Evolutionary conservation across 2,329 filamentous ascomycete species (phyloP).

Genomic region (Raffaelea ambrosiae): DNA sequence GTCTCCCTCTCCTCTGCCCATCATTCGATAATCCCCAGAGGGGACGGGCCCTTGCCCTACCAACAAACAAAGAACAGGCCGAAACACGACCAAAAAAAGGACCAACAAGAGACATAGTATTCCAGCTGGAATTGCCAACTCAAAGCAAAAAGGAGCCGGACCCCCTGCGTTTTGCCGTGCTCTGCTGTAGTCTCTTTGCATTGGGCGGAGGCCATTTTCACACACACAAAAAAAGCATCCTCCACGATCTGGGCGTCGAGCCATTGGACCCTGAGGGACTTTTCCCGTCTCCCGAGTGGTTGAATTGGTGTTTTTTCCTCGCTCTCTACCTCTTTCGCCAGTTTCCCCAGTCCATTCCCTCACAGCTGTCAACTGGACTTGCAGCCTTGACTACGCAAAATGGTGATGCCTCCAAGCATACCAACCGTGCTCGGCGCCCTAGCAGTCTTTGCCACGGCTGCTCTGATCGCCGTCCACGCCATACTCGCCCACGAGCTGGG

Average conservation of each 20-base stretch:
- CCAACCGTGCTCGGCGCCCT: conserved; percentile 26
- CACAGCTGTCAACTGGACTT: neutral
- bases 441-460: conserved; percentile 29
- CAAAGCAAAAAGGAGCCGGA: no score
- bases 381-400: conserved; percentile 11
- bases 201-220: no score
- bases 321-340: neutral
- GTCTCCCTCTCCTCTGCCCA: neutral
- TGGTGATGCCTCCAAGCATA: conserved; percentile 25
- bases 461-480: conserved; percentile 29
- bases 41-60: neutral
- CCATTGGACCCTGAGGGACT: no score
- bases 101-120: no score
- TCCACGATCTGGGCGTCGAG: no score
- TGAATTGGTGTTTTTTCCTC: neutral
- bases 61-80: neutral
- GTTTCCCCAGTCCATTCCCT: no score
- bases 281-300: no score
- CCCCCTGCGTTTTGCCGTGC: neutral
- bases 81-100: no score
- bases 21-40: neutral
- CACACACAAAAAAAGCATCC: neutral
- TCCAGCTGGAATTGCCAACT: no score
- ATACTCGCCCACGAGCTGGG: conserved; percentile 27
- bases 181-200: no score